Base-by-base conservation (phyloP, 1,284 basidiomycete genomes). In the Pseudozyma tsukubaensis region DNA sequence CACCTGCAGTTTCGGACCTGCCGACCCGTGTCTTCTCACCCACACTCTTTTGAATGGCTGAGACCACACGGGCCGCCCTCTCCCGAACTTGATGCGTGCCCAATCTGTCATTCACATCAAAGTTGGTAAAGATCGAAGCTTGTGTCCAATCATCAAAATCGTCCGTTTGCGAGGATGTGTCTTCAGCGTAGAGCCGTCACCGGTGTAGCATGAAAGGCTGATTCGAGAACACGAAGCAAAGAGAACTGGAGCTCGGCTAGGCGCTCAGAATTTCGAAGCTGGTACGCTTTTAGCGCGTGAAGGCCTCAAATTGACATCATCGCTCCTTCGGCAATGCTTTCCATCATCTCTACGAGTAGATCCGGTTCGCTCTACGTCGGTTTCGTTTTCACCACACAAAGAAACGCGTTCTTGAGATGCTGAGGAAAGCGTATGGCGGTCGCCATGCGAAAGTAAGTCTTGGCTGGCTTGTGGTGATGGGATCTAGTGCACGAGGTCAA, bases 1-100 rank as follows among this genome's bases (percentile, higher is more conserved):
- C 24, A 29, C 24, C 24, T 29, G 24, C 24, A 29, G 3, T 48
- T 32, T 32, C 61, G 55, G 55, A 34, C n/a, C 37, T 29, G 44
- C 14, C 44, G n/a, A 48, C 47, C 61, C 50, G 61, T 52, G 42
- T 65, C 39, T 59, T 39, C 24, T 29, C 24, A 29, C 24, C 24
- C 24, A 29, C 24, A 29, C 24, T 29, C 3, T 3, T 29, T 29
- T 29, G 24, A 29, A 3, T 5, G 24, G 45, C 47, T 32, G n/a
- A 5, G 9, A 19, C 32, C 29, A 19, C 12, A 59, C 57, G 57
- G 63, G 48, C 63, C 52, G 52, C 24, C 11, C 40, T 9, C 14
- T 51, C 36, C 57, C 51, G 56, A 39, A 37, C 37, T 21, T 47
- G n/a, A 4, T 34, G 5, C 13, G 19, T 35, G 21, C 11, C 37